Percentiles rank a stretch among this genome's conserved stretches.
Conservation (phyloP, 768 basidiomycete genomes). For the Naganishia friedmannii region DNA sequence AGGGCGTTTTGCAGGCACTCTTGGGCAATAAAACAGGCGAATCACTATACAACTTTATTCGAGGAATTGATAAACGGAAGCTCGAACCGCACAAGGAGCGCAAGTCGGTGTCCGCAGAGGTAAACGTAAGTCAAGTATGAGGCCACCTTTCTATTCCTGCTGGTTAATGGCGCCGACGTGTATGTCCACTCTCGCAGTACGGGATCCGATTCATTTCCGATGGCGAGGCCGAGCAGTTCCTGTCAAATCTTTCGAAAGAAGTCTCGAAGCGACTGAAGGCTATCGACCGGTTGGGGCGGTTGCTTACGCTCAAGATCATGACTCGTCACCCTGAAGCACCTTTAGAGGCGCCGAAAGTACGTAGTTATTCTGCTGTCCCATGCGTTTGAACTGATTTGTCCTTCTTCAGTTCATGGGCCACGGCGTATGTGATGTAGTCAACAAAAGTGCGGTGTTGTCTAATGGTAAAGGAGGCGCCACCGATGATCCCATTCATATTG, state of each 20-base stretch:
- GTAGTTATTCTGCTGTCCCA: slow-evolving; percentile 28
- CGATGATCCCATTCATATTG: slow-evolving; percentile 56
- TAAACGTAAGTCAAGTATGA: slow-evolving; percentile 66
- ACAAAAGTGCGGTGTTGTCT: slow-evolving; percentile 65
- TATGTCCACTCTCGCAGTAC: slow-evolving; percentile 60
- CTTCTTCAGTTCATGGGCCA: slow-evolving; percentile 78
- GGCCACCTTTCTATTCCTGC: not conserved
- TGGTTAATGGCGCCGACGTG: not conserved
- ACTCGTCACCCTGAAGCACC: slow-evolving; percentile 81
- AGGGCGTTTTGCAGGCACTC: slow-evolving; percentile 64
- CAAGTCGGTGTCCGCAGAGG: slow-evolving; percentile 89
- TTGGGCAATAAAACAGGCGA: slow-evolving; percentile 79
- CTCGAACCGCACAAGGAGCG: slow-evolving; percentile 80
- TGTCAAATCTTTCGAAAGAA: slow-evolving; percentile 72
- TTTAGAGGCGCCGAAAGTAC: slow-evolving; percentile 82
- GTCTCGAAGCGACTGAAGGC: slow-evolving; percentile 69
- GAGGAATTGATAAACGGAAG: slow-evolving; percentile 76
- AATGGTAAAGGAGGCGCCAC: slow-evolving; percentile 68
- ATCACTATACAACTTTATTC: slow-evolving; percentile 74
- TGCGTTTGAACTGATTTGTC: not conserved
- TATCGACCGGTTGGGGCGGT: slow-evolving; percentile 67
- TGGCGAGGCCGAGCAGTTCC: slow-evolving; percentile 74
- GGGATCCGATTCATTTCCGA: slow-evolving; percentile 86
- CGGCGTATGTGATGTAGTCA: slow-evolving; percentile 77
- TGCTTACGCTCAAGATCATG: slow-evolving; percentile 83